phyloP scores from a whole-genome alignment of 73 alveolate species.

The Paramecium octaurelia region DNA sequence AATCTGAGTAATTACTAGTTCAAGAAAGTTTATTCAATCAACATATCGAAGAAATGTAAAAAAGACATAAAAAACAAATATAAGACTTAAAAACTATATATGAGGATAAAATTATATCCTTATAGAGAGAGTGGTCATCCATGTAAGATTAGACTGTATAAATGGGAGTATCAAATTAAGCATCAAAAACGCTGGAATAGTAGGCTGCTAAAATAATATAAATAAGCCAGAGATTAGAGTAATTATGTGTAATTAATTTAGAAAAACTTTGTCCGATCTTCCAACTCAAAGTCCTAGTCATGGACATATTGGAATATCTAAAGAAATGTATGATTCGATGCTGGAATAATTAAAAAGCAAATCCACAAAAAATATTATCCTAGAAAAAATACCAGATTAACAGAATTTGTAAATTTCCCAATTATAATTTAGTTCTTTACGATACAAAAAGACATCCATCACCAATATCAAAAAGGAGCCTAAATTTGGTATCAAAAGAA shows the following conservation, averaged over 20 bases:
- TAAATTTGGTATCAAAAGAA: neutral
- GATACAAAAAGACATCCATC: neutral
- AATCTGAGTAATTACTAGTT: neutral
- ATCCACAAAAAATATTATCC: neutral
- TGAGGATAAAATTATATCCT: neutral
- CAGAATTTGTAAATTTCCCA: neutral
- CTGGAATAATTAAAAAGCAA: neutral
- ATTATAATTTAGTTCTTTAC: neutral
- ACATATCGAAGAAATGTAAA: neutral
- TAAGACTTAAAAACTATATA: neutral
- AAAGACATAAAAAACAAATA: neutral
- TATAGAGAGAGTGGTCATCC: neutral
- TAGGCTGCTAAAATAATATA: neutral
- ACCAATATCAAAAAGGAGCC: neutral
- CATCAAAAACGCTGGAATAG: neutral
- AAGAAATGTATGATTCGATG: neutral
- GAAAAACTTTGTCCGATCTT: constrained; percentile 12
- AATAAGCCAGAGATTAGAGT: neutral
- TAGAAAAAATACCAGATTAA: neutral
- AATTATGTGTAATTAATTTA: neutral
- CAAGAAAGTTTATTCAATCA: neutral
- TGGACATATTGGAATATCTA: neutral
- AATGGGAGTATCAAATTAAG: neutral
- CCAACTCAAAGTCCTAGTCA: neutral
- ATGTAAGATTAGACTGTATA: neutral